Evolutionary conservation across 164 flowering plant species (phyloP).

Genomic region (Stephania yunnanensis): DNA sequence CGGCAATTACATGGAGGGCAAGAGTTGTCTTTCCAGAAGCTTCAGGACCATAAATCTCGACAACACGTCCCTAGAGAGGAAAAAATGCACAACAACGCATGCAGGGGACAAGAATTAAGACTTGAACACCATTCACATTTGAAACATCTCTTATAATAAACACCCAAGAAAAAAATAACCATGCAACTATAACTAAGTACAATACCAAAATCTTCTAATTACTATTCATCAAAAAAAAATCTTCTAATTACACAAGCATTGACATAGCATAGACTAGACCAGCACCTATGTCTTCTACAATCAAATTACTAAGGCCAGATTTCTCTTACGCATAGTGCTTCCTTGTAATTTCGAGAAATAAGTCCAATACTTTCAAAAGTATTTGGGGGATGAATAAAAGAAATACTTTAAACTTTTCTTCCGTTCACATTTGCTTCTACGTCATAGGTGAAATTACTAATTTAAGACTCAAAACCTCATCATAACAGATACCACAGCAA

Average conservation of each 20-base stretch:
- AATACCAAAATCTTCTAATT: neutral
- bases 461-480: too few species aligned
- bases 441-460: too few species aligned
- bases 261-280: too few species aligned
- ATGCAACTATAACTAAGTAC: neutral
- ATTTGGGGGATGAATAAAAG: too few species aligned
- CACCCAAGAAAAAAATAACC: neutral
- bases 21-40: constrained; percentile 98
- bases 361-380: too few species aligned
- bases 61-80: constrained; percentile 73
- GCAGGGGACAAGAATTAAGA: neutral
- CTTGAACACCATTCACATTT: neutral
- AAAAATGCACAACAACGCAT: neutral
- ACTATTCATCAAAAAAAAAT: neutral
- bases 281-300: too few species aligned
- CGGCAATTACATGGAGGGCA: constrained; percentile 93
- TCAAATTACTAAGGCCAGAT: too few species aligned
- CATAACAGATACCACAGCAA: too few species aligned
- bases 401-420: too few species aligned
- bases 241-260: neutral
- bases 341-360: too few species aligned
- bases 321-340: too few species aligned
- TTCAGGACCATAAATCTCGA: constrained; percentile 97
- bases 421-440: too few species aligned
- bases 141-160: neutral